Conservation (phyloP, 1,139 yeast species). For the Candida buenavistaensis region DNA sequence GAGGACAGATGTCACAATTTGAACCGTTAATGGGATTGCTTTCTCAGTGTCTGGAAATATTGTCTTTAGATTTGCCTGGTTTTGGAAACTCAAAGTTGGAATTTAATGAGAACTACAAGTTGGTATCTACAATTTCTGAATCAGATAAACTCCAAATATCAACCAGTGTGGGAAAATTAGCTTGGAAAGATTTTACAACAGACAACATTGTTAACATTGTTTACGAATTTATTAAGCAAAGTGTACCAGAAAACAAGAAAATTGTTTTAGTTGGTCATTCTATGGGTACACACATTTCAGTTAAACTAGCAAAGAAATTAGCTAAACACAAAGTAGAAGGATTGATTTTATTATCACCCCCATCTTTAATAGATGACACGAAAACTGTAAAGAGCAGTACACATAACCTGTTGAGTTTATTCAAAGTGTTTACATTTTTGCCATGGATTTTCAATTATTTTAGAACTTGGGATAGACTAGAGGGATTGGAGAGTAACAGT, state of each 20-base stretch:
- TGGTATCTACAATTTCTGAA: constrained; percentile 23
- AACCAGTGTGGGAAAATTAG: constrained; percentile 30
- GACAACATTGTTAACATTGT: constrained; percentile 50
- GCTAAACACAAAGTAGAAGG: constrained; percentile 45
- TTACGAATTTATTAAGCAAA: constrained; percentile 37
- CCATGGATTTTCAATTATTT: constrained; percentile 58
- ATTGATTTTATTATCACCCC: constrained; percentile 55
- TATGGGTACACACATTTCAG: constrained; percentile 65
- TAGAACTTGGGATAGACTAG: constrained; percentile 59
- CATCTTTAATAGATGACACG: constrained; percentile 38
- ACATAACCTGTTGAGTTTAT: constrained; percentile 14
- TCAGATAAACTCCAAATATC: constrained; percentile 32
- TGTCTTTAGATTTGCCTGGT: constrained; percentile 73
- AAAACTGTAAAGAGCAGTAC: not conserved
- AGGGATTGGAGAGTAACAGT: constrained; percentile 61
- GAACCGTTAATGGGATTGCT: constrained; percentile 64
- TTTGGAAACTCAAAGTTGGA: constrained; percentile 56
- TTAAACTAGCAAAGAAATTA: constrained; percentile 47
- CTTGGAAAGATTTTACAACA: constrained; percentile 46
- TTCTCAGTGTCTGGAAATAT: constrained; percentile 63
- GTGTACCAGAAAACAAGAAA: constrained; percentile 43
- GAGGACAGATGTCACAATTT: constrained; percentile 77
- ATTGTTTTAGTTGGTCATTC: constrained; percentile 72
- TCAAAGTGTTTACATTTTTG: constrained; percentile 31
- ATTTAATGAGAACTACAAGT: constrained; percentile 19